Evolutionary conservation across 371 early-diverging fungal genomes (phyloP), one percentile per base, ranked within the genome.

Genomic region (Apophysomyces variabilis): DNA sequence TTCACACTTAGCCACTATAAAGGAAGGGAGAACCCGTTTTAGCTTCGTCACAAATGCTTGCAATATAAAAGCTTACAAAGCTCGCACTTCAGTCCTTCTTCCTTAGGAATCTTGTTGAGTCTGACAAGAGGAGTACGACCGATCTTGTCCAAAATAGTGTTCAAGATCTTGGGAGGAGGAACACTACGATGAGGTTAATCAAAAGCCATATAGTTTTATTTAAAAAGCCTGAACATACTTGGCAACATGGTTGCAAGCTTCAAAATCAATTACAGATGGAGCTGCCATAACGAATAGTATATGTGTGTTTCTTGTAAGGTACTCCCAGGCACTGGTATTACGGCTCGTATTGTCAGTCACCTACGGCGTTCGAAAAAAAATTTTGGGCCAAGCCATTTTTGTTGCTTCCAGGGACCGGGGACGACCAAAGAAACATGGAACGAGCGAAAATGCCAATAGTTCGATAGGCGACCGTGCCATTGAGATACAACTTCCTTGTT

Each of bases 41-140:
- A 13, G 1, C 9, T 47, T 7, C 38, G 0, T 38, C 13, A 45
- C 8, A 78, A 91, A 9, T 50, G 9, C 4, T 50, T 0, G 7
- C 5, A 1, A 9, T 26, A n/a, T 21, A 16, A 21, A 50, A 26
- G 32, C 21, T 75, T 89, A 96, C 95, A 88, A n/a, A 97, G 79
- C 73, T 97, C 97, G 81, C 97, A 96, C 79, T 95, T 89, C 35
- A 97, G 82, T 50, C 97, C 96, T 60, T 90, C 93, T 36, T 87
- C 75, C 80, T 92, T 84, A 38, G 90, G 88, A 74, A 98, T 94
- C 57, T 91, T 80, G 87, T 92, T 93, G 59, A 97, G 83, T 43
- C 95, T 87, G 36, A 98, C 95, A 45, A 95, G 77, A 21, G 99
- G 99, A 7, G 99, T 99, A 73, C 95, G 94, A 43, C 99, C 99